Base-by-base conservation (phyloP, 1,284 basidiomycete genomes). In the Grifola frondosa region DNA sequence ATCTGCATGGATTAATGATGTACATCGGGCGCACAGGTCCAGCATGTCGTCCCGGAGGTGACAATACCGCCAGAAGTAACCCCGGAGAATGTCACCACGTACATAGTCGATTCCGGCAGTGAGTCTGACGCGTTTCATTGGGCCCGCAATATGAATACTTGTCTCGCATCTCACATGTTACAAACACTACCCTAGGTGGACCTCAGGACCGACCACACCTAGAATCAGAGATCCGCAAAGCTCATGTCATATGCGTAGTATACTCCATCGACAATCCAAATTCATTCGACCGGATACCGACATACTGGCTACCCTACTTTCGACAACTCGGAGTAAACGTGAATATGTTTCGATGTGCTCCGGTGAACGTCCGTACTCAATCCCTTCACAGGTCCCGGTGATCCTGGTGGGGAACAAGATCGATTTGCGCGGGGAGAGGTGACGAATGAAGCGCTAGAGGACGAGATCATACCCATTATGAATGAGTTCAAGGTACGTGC, bases 321-420 rank as follows among this genome's bases (percentile, higher is more conserved):
- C 82, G 94, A 32, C 89, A 95, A 54, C 77, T 97, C 21, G 96
- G 96, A 47, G 91, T 97, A 60, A 96, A 97, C 72, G 91, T 92
- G n/a, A n/a, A n/a, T n/a, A 63, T 38, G 54, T 55, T 16, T 23
- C 40, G 40, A 45, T 42, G 15, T 37, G 49, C 47, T 44, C 42
- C n/a, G 19, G 30, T 40, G 19, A 25, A 5, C 16, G 23, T 29
- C 29, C 10, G 16, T 46, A 45, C 39, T 47, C 22, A 37, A 16
- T 24, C 13, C 25, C 21, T 25, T 11, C 5, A 1, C 63, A 96
- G 88, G 87, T 97, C 8, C 96, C 97, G 13, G 95, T 98, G 38
- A 96, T 99, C 49, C 78, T 99, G 16, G 93, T 98, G 23, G 96
- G 96, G 41, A 99, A 98, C 74, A 99, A 99, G 74, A 97, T 99